Evolutionary conservation across 1,284 basidiomycete species (phyloP).

Genomic region (Ceratobasidium papillatum): DNA sequence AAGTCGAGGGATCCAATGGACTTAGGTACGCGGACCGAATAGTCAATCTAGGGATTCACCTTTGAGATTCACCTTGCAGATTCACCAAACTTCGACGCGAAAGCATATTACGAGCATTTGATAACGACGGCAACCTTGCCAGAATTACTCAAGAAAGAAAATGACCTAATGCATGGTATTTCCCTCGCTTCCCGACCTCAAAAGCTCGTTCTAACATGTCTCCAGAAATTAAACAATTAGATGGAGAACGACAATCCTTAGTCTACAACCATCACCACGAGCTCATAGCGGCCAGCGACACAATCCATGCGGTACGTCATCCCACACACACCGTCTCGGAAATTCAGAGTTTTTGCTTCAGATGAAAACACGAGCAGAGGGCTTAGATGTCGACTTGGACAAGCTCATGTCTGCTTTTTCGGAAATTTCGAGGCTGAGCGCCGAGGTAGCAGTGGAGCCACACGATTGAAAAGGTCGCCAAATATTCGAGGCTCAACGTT

Average conservation of each 20-base stretch:
- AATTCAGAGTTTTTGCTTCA: constrained; percentile 49
- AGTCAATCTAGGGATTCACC: not conserved
- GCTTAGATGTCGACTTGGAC: constrained; percentile 82
- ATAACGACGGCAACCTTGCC: constrained; percentile 80
- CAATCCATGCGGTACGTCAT: constrained; percentile 77
- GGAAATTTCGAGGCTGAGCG: constrained; percentile 79
- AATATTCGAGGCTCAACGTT: not conserved
- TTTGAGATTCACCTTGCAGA: constrained; percentile 56
- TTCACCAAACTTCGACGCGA: constrained; percentile 81
- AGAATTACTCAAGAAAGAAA: constrained; percentile 75
- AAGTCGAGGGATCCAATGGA: constrained; percentile 77
- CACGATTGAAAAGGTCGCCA: not conserved
- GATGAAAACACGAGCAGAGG: constrained; percentile 87
- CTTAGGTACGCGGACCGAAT: constrained; percentile 59
- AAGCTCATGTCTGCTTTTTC: constrained; percentile 80
- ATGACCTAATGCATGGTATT: constrained; percentile 74
- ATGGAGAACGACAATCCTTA: constrained; percentile 86
- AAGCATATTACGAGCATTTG: constrained; percentile 82
- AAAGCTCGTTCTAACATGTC: not conserved
- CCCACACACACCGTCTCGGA: not conserved
- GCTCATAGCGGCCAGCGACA: constrained; percentile 90
- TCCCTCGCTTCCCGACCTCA: not conserved
- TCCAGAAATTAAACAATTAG: constrained; percentile 83
- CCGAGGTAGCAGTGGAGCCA: constrained; percentile 67
- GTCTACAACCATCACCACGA: constrained; percentile 97